Evolutionary conservation across 768 basidiomycete genomes (phyloP).

Genomic region (Trametes cubensis): DNA sequence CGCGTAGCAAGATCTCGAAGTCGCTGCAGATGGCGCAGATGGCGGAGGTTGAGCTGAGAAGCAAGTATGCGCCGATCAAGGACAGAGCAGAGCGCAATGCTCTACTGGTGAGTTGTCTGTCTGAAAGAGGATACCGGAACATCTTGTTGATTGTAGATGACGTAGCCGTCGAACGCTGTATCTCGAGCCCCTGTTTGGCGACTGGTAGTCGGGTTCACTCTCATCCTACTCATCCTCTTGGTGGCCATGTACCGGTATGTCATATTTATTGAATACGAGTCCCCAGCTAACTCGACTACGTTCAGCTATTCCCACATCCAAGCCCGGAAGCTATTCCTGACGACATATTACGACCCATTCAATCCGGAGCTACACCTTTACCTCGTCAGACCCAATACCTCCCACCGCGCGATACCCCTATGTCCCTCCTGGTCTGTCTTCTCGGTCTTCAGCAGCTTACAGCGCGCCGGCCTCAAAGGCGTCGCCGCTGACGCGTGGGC

Average conservation of each 20-base stretch:
- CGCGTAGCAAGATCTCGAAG: conserved; percentile 48
- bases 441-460: conserved; percentile 43
- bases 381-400: conserved; percentile 45
- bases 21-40: conserved; percentile 44
- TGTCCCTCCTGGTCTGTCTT: conserved; percentile 40
- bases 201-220: conserved; percentile 39
- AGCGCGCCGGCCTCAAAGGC: conserved; percentile 45
- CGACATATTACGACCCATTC: conserved; percentile 78
- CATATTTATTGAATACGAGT: neutral
- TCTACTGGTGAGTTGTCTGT: conserved; percentile 40
- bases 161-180: neutral
- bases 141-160: neutral
- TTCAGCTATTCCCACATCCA: conserved; percentile 49
- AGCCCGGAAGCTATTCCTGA: conserved; percentile 63
- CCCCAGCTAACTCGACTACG: neutral
- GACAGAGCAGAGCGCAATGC: conserved; percentile 40
- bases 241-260: conserved; percentile 62
- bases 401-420: conserved; percentile 40
- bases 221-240: conserved; percentile 50
- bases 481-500: conserved; percentile 42
- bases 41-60: conserved; percentile 38
- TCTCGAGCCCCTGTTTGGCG: conserved; percentile 29
- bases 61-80: conserved; percentile 38
- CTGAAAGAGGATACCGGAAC: neutral
- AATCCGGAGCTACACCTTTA: conserved; percentile 68